Conservation (phyloP, 257 asterid genomes). For the Lantana camara region DNA sequence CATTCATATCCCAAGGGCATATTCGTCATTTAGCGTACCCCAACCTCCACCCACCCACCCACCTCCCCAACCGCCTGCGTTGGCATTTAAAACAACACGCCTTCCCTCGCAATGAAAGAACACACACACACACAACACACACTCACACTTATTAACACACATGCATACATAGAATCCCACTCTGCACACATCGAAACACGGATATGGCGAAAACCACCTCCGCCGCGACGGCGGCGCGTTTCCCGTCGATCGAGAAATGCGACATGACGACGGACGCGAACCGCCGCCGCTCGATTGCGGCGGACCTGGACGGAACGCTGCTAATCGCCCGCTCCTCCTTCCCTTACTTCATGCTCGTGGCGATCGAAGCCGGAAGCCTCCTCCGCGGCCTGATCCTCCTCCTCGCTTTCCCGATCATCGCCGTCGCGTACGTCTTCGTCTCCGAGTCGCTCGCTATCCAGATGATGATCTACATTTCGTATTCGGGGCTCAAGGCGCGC, state of each 20-base stretch:
- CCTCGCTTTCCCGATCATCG: constrained; percentile 75
- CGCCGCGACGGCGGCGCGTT: constrained; percentile 36
- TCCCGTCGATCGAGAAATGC: constrained; percentile 80
- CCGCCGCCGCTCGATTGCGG: constrained; percentile 65
- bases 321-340: constrained; percentile 86
- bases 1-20: neutral
- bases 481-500: constrained; percentile 71
- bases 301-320: constrained; percentile 97
- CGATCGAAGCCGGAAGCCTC: constrained; percentile 94
- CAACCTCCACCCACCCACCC: neutral
- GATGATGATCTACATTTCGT: constrained; percentile 82
- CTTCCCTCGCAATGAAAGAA: constrained; percentile 48
- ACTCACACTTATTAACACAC: constrained; percentile 17
- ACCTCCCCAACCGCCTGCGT: neutral
- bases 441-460: constrained; percentile 84
- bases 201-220: constrained; percentile 40
- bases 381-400: constrained; percentile 86
- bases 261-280: constrained; percentile 46
- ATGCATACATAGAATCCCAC: constrained; percentile 28
- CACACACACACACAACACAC: constrained; percentile 15
- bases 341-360: constrained; percentile 96
- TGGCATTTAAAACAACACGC: constrained; percentile 53
- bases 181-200: neutral
- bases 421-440: constrained; percentile 75
- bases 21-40: constrained; percentile 26